Evolutionary conservation across 805 yeast species (phyloP), one percentile per base, ranked within the genome.

Genomic region (Martiniozyma abietophila): DNA sequence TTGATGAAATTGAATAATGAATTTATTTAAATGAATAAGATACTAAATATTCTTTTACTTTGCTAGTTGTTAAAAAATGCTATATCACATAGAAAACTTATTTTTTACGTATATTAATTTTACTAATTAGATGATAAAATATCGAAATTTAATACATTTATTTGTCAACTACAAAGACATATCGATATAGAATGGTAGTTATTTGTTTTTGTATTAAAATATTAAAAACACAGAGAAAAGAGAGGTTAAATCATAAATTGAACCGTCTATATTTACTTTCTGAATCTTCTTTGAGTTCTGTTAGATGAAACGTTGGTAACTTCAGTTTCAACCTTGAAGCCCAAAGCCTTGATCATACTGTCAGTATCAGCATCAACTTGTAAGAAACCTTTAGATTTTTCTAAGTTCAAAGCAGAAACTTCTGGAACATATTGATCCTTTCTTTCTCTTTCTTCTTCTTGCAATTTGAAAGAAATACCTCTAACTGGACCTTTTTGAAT

Each of bases 401-500:
- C 78, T 64, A 92, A 81, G 75, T 92, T 97, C 67, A 92, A 84
- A 69, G 98, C 98, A 64, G 98, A 94, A 64, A 88, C 94, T 69
- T 88, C 97, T 73, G 99, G 99, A 62, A 94, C 98, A 74, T 88
- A 92, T 76, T 92, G 98, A 74, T 92, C 97, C 76, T 94, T 92
- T 76, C 98, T 84, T 78, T 92, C 99, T 80, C 98, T 89, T 81
- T 92, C 99, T 76, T 92, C 99, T 77, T 92, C 99, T 80, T 92
- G 99, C 65, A 92, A 84, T 73, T 94, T 94, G 95, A 92, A 92
- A 59, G 99, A 92, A 59, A 92, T 94, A 76, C 99, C 99, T 80
- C 97, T 88, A 61, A 92, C 99, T 76, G 99, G 99, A 67, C 99
- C 99, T 80, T 89, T 92, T 75, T 94, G 97, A 65, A 92, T 92